Conservation (phyloP, 768 basidiomycete genomes). For the Coprinopsis marcescibilis region DNA sequence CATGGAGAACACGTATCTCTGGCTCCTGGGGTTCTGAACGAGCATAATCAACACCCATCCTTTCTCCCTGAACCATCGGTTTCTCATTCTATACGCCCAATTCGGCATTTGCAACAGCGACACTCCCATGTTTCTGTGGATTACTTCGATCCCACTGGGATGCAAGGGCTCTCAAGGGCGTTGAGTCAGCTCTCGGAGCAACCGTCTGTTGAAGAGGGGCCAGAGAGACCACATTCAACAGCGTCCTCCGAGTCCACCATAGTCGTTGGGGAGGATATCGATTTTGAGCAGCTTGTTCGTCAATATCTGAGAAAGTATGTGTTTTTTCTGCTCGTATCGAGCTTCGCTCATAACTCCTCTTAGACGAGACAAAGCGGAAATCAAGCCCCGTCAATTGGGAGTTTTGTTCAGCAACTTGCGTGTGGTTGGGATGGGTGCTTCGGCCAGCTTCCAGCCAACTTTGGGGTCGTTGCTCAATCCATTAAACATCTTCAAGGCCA, state of each 20-base stretch:
- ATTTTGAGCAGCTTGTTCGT: conserved; percentile 31
- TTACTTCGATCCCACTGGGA: conserved; percentile 51
- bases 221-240: conserved; percentile 16
- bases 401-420: conserved; percentile 53
- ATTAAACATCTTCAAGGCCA: conserved; percentile 30
- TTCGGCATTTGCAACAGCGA: not conserved
- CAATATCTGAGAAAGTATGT: conserved; percentile 29
- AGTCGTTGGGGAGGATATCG: conserved; percentile 23
- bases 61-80: too few relatives aligned
- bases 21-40: too few relatives aligned
- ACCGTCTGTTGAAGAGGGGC: not conserved
- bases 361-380: conserved; percentile 44
- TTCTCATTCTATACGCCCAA: too few relatives aligned
- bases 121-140: conserved; percentile 35
- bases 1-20: too few relatives aligned
- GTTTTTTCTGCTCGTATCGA: not conserved
- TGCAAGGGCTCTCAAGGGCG: conserved; percentile 32
- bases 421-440: conserved; percentile 54
- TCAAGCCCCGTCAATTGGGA: conserved; percentile 50
- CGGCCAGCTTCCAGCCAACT: conserved; percentile 50
- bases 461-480: conserved; percentile 63
- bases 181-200: conserved; percentile 24
- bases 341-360: not conserved
- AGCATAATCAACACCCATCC: too few relatives aligned
- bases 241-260: conserved; percentile 21